Percentiles rank a stretch among this genome's conserved stretches.
phyloP scores from a whole-genome alignment of 2,329 filamentous ascomycete species.

The Clarireedia paspali region DNA sequence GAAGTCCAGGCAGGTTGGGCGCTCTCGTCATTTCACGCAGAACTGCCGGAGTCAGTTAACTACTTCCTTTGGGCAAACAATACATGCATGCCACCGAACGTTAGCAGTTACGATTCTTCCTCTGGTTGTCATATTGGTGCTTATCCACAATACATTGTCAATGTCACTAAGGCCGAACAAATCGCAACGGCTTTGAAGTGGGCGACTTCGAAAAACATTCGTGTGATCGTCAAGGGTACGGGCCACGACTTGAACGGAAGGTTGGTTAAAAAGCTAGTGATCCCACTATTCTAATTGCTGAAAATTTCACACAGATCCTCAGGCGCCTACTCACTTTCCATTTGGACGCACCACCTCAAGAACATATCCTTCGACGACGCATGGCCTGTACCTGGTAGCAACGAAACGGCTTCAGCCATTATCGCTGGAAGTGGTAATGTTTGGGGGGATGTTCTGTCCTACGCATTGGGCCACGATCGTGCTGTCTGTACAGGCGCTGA shows the following conservation, averaged over 20 bases:
- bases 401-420: not conserved
- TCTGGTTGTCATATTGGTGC: conserved; percentile 9
- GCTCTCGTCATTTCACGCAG: conserved; percentile 31
- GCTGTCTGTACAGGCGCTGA: conserved; percentile 4
- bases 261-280: conserved; percentile 7
- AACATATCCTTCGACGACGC: not conserved
- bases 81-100: conserved; percentile 31
- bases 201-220: conserved; percentile 36
- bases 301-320: conserved; percentile 22
- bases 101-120: not conserved
- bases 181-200: conserved; percentile 36
- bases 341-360: conserved; percentile 12
- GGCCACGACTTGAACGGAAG: conserved; percentile 33
- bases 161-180: conserved; percentile 31
- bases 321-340: conserved; percentile 17
- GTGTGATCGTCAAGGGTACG: conserved; percentile 36
- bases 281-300: conserved; percentile 13
- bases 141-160: conserved; percentile 33
- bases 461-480: not conserved
- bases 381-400: conserved; percentile 1
- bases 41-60: conserved; percentile 26
- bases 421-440: conserved; percentile 7
- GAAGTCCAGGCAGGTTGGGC: conserved; percentile 26
- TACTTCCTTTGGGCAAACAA: conserved; percentile 34
- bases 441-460: conserved; percentile 1